These are phyloP conservation scores for Platanthera guangdongensis DNA, from an alignment of 106 monocot species.

Conservation along the genomic window DNA sequence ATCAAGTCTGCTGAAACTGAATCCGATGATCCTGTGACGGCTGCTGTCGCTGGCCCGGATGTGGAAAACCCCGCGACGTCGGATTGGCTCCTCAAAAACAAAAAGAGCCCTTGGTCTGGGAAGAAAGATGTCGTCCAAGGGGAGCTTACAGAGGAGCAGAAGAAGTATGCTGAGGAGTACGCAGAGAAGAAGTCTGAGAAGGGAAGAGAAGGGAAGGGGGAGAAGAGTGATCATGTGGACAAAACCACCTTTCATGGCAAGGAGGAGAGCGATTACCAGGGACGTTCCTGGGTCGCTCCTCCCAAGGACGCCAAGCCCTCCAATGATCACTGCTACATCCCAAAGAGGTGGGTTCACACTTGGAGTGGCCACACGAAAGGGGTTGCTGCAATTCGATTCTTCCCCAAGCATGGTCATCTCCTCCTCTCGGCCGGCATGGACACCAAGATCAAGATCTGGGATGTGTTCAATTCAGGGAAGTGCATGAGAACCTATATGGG, in stretches of 20 bases:
- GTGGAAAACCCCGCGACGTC: slow-evolving; percentile 67
- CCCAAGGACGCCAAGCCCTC: slow-evolving; percentile 87
- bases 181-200: slow-evolving; percentile 89
- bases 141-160: slow-evolving; percentile 96
- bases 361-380: slow-evolving; percentile 96
- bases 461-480: slow-evolving; percentile 80
- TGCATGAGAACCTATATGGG: slow-evolving; percentile 99
- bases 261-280: slow-evolving; percentile 91
- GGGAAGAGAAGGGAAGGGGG: slow-evolving; percentile 41
- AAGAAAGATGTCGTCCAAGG: slow-evolving; percentile 55
- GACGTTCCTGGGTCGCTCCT: slow-evolving; percentile 76
- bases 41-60: background rate
- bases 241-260: slow-evolving; percentile 98
- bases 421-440: slow-evolving; percentile 92
- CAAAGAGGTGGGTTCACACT: slow-evolving; percentile 76
- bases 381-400: slow-evolving; percentile 84
- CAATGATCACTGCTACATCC: slow-evolving; percentile 94
- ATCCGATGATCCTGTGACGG: background rate
- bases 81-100: slow-evolving; percentile 78
- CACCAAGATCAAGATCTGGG: slow-evolving; percentile 96
- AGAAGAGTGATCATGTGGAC: slow-evolving; percentile 35
- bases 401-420: slow-evolving; percentile 80
- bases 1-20: slow-evolving; percentile 18
- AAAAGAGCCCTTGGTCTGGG: slow-evolving; percentile 75
- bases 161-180: slow-evolving; percentile 89